phyloP scores from a whole-genome alignment of 31 red algal species.

The Porphyra umbilicalis region DNA sequence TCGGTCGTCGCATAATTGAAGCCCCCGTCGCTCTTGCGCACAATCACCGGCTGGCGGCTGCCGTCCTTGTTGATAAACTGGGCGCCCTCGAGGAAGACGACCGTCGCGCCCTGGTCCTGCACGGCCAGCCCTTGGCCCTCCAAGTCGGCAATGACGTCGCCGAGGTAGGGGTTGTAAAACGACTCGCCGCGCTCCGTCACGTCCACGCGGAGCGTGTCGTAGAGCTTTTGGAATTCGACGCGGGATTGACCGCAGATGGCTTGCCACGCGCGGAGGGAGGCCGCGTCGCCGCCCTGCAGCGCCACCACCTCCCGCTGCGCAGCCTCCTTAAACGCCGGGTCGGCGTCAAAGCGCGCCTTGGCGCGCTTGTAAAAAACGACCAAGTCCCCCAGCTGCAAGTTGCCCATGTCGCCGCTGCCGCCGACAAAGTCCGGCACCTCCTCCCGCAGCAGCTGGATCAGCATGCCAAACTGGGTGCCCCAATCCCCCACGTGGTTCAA shows the following conservation, averaged over 20 bases:
- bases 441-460: conserved; percentile 81
- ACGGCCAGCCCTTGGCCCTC: conserved; percentile 62
- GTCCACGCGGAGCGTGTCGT: conserved; percentile 81
- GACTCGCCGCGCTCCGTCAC: conserved; percentile 89
- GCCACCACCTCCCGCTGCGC: conserved; percentile 77
- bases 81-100: conserved; percentile 91
- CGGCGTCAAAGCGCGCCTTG: conserved; percentile 80
- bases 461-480: conserved; percentile 97
- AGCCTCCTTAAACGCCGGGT: conserved; percentile 73
- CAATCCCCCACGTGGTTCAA: conserved; percentile 98
- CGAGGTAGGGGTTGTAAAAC: conserved; percentile 94
- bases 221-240: conserved; percentile 92
- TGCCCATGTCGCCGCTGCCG: conserved; percentile 9
- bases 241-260: conserved; percentile 78
- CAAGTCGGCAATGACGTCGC: conserved; percentile 44
- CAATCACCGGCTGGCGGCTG: conserved; percentile 69
- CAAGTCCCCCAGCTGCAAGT: conserved; percentile 74
- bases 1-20: conserved; percentile 97
- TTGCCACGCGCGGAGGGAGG: conserved; percentile 77
- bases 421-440: conserved; percentile 61
- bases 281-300: conserved; percentile 76
- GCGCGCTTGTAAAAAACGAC: conserved; percentile 88
- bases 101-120: conserved; percentile 70
- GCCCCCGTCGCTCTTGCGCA: conserved; percentile 94
- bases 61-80: conserved; percentile 74